Conservation (phyloP, 2,329 filamentous ascomycete species). For the Claviceps humidiphila region DNA sequence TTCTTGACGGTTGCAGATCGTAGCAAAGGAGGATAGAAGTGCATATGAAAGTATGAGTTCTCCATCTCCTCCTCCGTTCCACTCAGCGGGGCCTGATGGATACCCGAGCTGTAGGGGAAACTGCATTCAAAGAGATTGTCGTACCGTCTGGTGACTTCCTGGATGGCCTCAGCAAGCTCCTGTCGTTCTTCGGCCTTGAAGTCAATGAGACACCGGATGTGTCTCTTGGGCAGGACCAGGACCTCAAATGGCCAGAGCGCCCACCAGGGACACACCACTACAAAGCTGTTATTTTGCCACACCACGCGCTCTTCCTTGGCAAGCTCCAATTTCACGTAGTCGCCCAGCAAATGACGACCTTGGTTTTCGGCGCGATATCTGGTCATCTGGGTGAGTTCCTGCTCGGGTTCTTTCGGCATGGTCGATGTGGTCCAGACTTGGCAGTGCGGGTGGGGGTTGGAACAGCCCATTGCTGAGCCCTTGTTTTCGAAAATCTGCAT, state of each 20-base stretch:
- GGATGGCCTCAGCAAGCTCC: conserved; percentile 68
- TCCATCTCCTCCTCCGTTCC: conserved; percentile 74
- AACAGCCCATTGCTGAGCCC: conserved; percentile 94
- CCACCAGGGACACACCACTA: conserved; percentile 95
- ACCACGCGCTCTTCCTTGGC: conserved; percentile 75
- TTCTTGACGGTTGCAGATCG: conserved; percentile 89
- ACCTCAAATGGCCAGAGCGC: conserved; percentile 95
- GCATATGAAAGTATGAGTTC: conserved; percentile 83
- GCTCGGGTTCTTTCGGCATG: conserved; percentile 74
- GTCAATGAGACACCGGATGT: conserved; percentile 76
- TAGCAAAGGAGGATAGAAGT: conserved; percentile 91
- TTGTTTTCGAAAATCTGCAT: conserved; percentile 99
- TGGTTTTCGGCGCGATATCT: conserved; percentile 63
- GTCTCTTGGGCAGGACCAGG: conserved; percentile 72
- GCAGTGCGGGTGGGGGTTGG: conserved; percentile 93
- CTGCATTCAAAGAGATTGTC: conserved; percentile 95
- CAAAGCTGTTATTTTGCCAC: conserved; percentile 73
- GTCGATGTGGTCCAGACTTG: conserved; percentile 92
- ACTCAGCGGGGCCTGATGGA: conserved; percentile 86
- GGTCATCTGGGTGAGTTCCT: conserved; percentile 65
- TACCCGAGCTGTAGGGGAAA: conserved; percentile 93
- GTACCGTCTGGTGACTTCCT: conserved; percentile 80
- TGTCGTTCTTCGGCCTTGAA: conserved; percentile 56
- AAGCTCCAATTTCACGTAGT: conserved; percentile 75
- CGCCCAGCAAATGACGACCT: conserved; percentile 65